Evolutionary conservation across 352 stramenopile species (phyloP).

Genomic region (Thalassiosira hispida): DNA sequence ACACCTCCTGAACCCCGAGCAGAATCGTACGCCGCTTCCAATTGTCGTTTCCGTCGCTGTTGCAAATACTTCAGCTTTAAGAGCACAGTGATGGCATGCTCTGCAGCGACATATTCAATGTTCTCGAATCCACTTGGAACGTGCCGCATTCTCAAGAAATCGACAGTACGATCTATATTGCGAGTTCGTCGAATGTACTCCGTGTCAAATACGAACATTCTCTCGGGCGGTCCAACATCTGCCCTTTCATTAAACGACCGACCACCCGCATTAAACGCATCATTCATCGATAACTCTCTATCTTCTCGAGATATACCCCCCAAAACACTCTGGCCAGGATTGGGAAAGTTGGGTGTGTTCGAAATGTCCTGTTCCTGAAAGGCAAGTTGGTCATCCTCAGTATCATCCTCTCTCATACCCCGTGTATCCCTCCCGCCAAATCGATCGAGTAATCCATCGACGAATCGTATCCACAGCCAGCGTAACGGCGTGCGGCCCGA

Average conservation of each 20-base stretch:
- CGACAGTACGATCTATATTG: conserved; percentile 69
- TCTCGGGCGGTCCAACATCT: conserved; percentile 49
- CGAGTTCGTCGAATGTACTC: conserved; percentile 56
- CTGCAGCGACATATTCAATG: conserved; percentile 45
- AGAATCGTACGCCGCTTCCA: conserved; percentile 1
- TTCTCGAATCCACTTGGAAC: conserved; percentile 64
- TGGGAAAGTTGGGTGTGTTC: conserved; percentile 35
- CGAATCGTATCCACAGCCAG: conserved; percentile 76
- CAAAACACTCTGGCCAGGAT: conserved; percentile 21
- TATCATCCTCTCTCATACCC: not conserved
- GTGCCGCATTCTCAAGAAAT: conserved; percentile 80
- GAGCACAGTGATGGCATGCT: conserved; percentile 58
- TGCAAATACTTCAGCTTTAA: conserved; percentile 54
- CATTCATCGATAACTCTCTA: conserved; percentile 10
- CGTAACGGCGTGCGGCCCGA: conserved; percentile 71
- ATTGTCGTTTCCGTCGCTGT: conserved; percentile 28
- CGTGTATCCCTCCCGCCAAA: conserved; percentile 50
- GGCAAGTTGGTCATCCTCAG: conserved; percentile 2
- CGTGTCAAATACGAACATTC: conserved; percentile 68
- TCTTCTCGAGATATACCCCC: conserved; percentile 17
- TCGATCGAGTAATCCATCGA: conserved; percentile 61
- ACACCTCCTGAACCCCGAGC: conserved; percentile 1
- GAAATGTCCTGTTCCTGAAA: conserved; percentile 40
- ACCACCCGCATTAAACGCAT: conserved; percentile 5
- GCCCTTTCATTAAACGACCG: conserved; percentile 14